phyloP scores from a whole-genome alignment of 2,329 filamentous ascomycete genomes.

The Colletotrichum sp. region DNA sequence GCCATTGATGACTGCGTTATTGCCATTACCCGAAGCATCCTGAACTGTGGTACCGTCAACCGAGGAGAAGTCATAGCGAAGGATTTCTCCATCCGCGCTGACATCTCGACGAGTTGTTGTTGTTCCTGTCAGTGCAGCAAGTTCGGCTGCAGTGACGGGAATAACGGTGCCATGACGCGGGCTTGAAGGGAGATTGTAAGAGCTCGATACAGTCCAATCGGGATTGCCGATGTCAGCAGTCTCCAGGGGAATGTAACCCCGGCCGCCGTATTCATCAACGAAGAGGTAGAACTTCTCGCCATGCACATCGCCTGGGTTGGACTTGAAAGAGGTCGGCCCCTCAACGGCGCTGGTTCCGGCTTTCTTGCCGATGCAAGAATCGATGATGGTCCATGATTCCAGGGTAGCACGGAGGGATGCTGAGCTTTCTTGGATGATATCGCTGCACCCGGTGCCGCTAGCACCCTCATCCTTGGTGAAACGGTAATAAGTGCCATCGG shows the following conservation, averaged over 20 bases:
- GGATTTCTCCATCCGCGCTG: constrained; percentile 22
- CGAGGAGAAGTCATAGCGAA: constrained; percentile 24
- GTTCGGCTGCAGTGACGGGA: constrained; percentile 52
- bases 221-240: constrained; percentile 53
- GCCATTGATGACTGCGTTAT: constrained; percentile 24
- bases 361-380: constrained; percentile 53
- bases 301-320: constrained; percentile 52
- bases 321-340: constrained; percentile 56
- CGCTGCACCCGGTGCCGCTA: constrained; percentile 50
- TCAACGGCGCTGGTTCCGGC: constrained; percentile 55
- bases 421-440: constrained; percentile 60
- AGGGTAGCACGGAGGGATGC: constrained; percentile 42
- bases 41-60: constrained; percentile 13
- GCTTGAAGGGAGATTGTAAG: constrained; percentile 50
- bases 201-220: constrained; percentile 49
- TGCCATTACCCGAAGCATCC: constrained; percentile 25
- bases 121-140: constrained; percentile 33
- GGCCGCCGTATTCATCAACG: constrained; percentile 55
- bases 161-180: constrained; percentile 61
- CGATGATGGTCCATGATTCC: constrained; percentile 46
- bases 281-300: constrained; percentile 61
- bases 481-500: constrained; percentile 48
- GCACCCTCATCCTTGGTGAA: constrained; percentile 62
- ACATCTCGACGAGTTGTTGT: background rate
- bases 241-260: constrained; percentile 59